A percentile compares a stretch with the other conserved stretches of the same genome.
phyloP scores from a whole-genome alignment of 2,329 filamentous ascomycete genomes.

The Gyromitra esculenta region DNA sequence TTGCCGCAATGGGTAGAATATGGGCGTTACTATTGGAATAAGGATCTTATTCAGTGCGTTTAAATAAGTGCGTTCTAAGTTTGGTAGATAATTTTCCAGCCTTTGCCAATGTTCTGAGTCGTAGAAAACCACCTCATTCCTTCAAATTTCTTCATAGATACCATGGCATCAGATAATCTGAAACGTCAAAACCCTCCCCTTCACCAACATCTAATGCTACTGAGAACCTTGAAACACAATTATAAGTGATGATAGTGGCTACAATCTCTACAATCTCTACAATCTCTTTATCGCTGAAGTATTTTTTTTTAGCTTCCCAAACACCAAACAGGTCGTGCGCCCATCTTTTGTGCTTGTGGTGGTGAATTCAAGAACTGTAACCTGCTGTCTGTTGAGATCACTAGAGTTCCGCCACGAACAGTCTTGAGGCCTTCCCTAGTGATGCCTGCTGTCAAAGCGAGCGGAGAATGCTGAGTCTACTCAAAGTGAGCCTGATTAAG shows the following conservation, averaged over 20 bases:
- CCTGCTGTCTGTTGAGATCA: slow-evolving; percentile 69
- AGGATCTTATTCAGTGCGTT: too few species aligned
- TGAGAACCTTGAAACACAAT: slow-evolving; percentile 47
- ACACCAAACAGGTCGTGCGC: slow-evolving; percentile 74
- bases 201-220: slow-evolving; percentile 46
- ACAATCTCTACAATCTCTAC: slow-evolving; percentile 88
- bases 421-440: slow-evolving; percentile 63
- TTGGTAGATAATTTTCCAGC: neutral
- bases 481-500: slow-evolving; percentile 87
- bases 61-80: neutral
- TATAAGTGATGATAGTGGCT: slow-evolving; percentile 67
- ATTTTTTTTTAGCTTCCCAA: slow-evolving; percentile 69
- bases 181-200: slow-evolving; percentile 30
- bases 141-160: neutral
- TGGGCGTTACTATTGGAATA: too few species aligned
- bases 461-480: slow-evolving; percentile 80
- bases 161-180: slow-evolving; percentile 34
- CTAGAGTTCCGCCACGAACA: slow-evolving; percentile 62
- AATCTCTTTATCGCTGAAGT: slow-evolving; percentile 75
- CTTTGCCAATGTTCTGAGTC: neutral
- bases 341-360: slow-evolving; percentile 86
- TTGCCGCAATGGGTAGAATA: neutral
- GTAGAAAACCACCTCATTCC: too few species aligned
- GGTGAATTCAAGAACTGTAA: slow-evolving; percentile 76
- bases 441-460: slow-evolving; percentile 70